A percentile compares a stretch with the other conserved stretches of the same genome.
phyloP scores from a whole-genome alignment of 441 rosid species.

The Adansonia gregorii region DNA sequence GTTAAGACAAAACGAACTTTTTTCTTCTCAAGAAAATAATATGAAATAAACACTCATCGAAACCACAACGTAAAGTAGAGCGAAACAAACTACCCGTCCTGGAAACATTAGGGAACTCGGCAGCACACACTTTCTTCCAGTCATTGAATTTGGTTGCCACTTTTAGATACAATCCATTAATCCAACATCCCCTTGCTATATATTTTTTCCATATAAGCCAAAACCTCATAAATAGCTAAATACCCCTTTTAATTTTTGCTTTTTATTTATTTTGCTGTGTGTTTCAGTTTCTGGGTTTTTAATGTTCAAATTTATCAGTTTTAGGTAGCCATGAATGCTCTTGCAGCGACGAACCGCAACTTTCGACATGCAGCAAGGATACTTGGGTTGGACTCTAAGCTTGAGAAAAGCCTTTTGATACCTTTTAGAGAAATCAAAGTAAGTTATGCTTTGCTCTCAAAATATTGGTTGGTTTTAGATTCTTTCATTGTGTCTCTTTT shows the following conservation, averaged over 20 bases:
- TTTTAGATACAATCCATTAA: too few relatives aligned
- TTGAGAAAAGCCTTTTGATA: slow-evolving; percentile 54
- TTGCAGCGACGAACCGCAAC: slow-evolving; percentile 61
- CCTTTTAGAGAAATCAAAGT: slow-evolving; percentile 67
- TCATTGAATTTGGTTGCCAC: not conserved
- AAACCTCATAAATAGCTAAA: too few relatives aligned
- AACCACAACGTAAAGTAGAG: too few relatives aligned
- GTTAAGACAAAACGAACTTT: too few relatives aligned
- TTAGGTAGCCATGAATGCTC: slow-evolving; percentile 47
- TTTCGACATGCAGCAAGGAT: slow-evolving; percentile 55
- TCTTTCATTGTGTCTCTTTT: not conserved
- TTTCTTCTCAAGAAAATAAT: too few relatives aligned
- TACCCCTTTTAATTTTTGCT: not conserved
- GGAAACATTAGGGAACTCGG: not conserved
- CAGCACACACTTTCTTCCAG: not conserved
- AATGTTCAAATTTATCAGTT: not conserved
- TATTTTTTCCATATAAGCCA: too few relatives aligned
- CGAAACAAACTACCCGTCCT: not conserved
- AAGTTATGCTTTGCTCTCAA: not conserved
- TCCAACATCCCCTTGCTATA: too few relatives aligned
- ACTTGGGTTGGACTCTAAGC: slow-evolving; percentile 58
- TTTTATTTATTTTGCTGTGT: not conserved
- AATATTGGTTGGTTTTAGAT: not conserved
- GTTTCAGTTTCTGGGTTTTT: not conserved
- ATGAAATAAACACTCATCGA: too few relatives aligned